These are phyloP conservation scores for Hanseniaspora pseudoguilliermondii DNA, from an alignment of 805 yeast genomes.

Conservation along the genomic window DNA sequence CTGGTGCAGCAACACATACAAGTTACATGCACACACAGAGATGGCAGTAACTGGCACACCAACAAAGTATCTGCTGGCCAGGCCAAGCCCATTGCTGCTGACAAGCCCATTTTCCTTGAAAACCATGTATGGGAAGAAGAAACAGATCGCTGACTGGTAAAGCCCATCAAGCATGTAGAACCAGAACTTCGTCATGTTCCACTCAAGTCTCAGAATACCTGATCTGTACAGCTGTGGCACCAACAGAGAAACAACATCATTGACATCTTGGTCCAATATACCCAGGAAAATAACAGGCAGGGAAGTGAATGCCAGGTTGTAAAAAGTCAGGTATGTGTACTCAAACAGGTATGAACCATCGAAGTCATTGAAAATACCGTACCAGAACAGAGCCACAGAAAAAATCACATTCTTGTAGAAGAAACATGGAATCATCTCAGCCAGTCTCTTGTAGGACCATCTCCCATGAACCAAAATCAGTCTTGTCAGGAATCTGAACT, in stretches of 20 bases:
- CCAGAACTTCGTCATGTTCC: constrained; percentile 55
- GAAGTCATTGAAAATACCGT: constrained; percentile 57
- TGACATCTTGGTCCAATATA: constrained; percentile 70
- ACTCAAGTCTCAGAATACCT: constrained; percentile 62
- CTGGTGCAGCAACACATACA: constrained; percentile 53
- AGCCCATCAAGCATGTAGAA: constrained; percentile 67
- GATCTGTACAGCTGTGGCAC: constrained; percentile 64
- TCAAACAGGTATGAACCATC: constrained; percentile 73
- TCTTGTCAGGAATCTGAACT: constrained; percentile 58
- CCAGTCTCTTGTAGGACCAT: constrained; percentile 72
- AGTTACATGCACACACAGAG: constrained; percentile 54
- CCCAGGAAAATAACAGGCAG: constrained; percentile 68
- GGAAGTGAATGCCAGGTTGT: constrained; percentile 72
- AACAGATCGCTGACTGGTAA: constrained; percentile 60
- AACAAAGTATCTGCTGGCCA: constrained; percentile 63
- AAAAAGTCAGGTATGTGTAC: constrained; percentile 68
- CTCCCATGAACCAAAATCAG: constrained; percentile 67
- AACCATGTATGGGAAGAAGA: constrained; percentile 57
- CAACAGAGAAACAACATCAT: constrained; percentile 50
- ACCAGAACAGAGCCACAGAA: constrained; percentile 67
- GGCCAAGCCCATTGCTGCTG: constrained; percentile 40
- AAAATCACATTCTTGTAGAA: constrained; percentile 70
- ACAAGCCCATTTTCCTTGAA: constrained; percentile 35
- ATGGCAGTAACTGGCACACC: constrained; percentile 58
- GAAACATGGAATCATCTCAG: constrained; percentile 75